phyloP scores from a whole-genome alignment of 2,329 filamentous ascomycete genomes.

The Exophiala aquamarina region DNA sequence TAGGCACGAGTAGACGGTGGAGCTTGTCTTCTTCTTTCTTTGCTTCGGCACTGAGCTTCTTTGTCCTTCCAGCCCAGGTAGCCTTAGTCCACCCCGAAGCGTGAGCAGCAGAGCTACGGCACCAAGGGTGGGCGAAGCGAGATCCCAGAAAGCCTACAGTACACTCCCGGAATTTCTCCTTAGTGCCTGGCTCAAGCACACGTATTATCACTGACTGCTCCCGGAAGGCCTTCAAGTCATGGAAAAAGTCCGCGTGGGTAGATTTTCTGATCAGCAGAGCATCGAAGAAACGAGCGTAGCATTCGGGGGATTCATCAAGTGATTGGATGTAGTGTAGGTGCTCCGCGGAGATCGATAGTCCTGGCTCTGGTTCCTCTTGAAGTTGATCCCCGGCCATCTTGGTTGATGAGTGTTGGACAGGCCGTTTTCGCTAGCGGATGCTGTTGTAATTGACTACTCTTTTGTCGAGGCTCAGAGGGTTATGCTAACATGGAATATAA shows the following conservation, averaged over 20 bases:
- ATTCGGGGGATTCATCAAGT: conserved; percentile 20
- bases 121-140: conserved; percentile 28
- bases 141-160: conserved; percentile 20
- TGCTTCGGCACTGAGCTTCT: conserved; percentile 13
- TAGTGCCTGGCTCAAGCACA: conserved; percentile 15
- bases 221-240: conserved; percentile 26
- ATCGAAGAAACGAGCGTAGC: conserved; percentile 27
- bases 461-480: too few species aligned
- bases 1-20: conserved; percentile 28
- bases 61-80: conserved; percentile 14
- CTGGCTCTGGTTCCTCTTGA: conserved; percentile 10
- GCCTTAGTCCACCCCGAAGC: conserved; percentile 13
- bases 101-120: conserved; percentile 19
- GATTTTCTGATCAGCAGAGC: conserved; percentile 23
- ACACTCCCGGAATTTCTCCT: conserved; percentile 17
- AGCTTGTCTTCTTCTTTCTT: conserved; percentile 25
- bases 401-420: too few species aligned
- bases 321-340: conserved; percentile 22
- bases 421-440: not conserved
- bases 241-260: conserved; percentile 23
- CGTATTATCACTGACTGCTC: conserved; percentile 20
- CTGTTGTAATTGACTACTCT: not conserved
- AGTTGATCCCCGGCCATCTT: not conserved
- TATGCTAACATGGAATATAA: too few species aligned
- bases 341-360: conserved; percentile 13